phyloP scores from a whole-genome alignment of 202 grass and related monocot species.

The Dendrocalamus latiflorus region DNA sequence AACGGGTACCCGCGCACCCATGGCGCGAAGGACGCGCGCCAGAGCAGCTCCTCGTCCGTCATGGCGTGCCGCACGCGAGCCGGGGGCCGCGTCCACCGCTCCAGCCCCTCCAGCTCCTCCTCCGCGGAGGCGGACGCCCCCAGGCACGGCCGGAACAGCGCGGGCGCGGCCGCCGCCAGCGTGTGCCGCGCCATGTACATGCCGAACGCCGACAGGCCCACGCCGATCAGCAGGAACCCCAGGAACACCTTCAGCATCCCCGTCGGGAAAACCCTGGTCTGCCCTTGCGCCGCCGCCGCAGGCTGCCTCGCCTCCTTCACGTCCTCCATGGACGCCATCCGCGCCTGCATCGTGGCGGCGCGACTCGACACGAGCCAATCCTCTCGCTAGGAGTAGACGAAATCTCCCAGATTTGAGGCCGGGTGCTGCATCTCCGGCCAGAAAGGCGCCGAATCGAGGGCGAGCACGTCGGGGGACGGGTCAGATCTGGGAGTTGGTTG shows the following conservation, averaged over 20 bases:
- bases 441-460: slow-evolving; percentile 20
- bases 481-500: slow-evolving; percentile 43
- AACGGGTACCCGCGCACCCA: slow-evolving; percentile 62
- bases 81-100: slow-evolving; percentile 61
- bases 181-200: slow-evolving; percentile 74
- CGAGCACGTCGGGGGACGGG: not conserved
- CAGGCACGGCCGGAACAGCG: slow-evolving; percentile 52
- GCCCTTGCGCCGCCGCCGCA: slow-evolving; percentile 22
- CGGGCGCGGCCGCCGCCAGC: slow-evolving; percentile 39
- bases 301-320: too few species aligned
- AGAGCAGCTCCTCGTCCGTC: slow-evolving; percentile 81
- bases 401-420: too few species aligned
- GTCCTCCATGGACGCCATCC: too few species aligned
- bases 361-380: too few species aligned
- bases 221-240: slow-evolving; percentile 57
- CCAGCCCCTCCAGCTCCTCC: slow-evolving; percentile 37
- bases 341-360: too few species aligned
- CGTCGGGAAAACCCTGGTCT: slow-evolving; percentile 44
- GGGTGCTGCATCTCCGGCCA: slow-evolving; percentile 17
- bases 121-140: slow-evolving; percentile 10
- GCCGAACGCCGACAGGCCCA: slow-evolving; percentile 55
- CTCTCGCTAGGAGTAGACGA: too few species aligned
- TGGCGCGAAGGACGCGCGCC: slow-evolving; percentile 79
- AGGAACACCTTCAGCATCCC: slow-evolving; percentile 65
- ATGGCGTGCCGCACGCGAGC: slow-evolving; percentile 50